These are phyloP conservation scores for Podospora bellae-mahoneyi DNA, from an alignment of 495 filamentous ascomycete genomes.

Conservation along the genomic window DNA sequence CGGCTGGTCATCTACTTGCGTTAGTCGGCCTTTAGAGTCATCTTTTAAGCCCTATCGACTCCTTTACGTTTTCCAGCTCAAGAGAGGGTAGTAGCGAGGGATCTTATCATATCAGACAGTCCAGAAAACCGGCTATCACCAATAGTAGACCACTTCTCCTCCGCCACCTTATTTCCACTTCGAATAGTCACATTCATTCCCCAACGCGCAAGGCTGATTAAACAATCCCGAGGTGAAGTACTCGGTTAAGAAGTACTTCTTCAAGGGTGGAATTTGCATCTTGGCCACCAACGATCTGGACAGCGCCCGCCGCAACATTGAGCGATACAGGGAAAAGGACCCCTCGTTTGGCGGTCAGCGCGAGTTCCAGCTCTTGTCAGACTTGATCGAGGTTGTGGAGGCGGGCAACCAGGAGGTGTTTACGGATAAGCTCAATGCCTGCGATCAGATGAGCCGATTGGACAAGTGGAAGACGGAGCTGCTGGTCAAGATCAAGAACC, in stretches of 20 bases:
- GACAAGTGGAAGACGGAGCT: constrained; percentile 95
- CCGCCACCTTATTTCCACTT: too few relatives aligned
- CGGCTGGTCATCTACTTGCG: too few relatives aligned
- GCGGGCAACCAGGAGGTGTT: constrained; percentile 73
- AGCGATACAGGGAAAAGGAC: constrained; percentile 79
- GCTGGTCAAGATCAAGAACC: constrained; percentile 74
- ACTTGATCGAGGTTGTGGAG: constrained; percentile 68
- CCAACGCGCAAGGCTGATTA: too few relatives aligned
- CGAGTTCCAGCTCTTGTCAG: constrained; percentile 74
- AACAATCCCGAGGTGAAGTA: constrained; percentile 56
- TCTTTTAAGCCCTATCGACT: too few relatives aligned
- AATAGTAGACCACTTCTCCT: too few relatives aligned
- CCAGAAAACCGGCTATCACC: too few relatives aligned
- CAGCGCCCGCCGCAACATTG: constrained; percentile 68
- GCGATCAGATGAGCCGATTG: constrained; percentile 82
- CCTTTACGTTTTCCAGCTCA: too few relatives aligned
- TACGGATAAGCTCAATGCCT: constrained; percentile 80
- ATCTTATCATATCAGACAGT: too few relatives aligned
- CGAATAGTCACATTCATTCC: too few relatives aligned
- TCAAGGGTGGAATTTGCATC: constrained; percentile 84
- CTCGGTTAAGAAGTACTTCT: constrained; percentile 87
- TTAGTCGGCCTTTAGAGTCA: too few relatives aligned
- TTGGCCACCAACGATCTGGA: constrained; percentile 74
- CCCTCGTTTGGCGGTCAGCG: constrained; percentile 67
- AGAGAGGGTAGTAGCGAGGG: too few relatives aligned